These are phyloP conservation scores for Blastobotrys serpentis DNA, from an alignment of 1,139 yeast species.

Conservation along the genomic window DNA sequence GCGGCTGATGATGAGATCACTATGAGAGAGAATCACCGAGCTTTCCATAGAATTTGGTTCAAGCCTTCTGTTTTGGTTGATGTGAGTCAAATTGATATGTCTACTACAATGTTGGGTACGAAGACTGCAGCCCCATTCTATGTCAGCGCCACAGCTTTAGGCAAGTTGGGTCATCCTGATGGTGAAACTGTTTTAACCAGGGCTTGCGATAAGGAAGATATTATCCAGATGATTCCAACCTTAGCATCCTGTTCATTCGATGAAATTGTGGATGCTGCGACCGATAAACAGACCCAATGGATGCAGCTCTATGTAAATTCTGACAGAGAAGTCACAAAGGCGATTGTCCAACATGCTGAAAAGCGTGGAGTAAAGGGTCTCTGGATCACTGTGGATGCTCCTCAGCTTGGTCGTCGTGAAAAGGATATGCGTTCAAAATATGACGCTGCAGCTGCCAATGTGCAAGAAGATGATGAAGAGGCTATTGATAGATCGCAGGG, in stretches of 20 bases:
- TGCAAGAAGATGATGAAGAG: constrained; percentile 42
- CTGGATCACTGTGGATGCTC: constrained; percentile 91
- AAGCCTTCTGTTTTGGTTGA: constrained; percentile 78
- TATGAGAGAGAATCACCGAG: constrained; percentile 82
- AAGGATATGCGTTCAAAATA: constrained; percentile 58
- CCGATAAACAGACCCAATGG: constrained; percentile 71
- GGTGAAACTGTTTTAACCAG: constrained; percentile 54
- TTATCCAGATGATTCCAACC: constrained; percentile 59
- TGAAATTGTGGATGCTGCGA: constrained; percentile 52
- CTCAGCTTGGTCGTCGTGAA: constrained; percentile 91
- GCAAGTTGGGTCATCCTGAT: constrained; percentile 54
- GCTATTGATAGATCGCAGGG: constrained; percentile 71
- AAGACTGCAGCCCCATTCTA: constrained; percentile 51
- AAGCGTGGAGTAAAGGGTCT: constrained; percentile 72
- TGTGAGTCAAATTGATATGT: constrained; percentile 54
- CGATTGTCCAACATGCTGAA: constrained; percentile 70
- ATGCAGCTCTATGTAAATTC: constrained; percentile 83
- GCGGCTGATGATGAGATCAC: constrained; percentile 94
- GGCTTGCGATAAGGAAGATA: constrained; percentile 48
- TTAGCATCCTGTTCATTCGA: constrained; percentile 56
- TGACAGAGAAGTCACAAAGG: constrained; percentile 59
- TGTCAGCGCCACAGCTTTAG: constrained; percentile 58
- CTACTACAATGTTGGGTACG: constrained; percentile 54
- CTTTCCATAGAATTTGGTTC: constrained; percentile 83
- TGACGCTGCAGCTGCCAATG: constrained; percentile 58